Conservation (phyloP, 2,329 filamentous ascomycete genomes). For the Remersonia thermophila region DNA sequence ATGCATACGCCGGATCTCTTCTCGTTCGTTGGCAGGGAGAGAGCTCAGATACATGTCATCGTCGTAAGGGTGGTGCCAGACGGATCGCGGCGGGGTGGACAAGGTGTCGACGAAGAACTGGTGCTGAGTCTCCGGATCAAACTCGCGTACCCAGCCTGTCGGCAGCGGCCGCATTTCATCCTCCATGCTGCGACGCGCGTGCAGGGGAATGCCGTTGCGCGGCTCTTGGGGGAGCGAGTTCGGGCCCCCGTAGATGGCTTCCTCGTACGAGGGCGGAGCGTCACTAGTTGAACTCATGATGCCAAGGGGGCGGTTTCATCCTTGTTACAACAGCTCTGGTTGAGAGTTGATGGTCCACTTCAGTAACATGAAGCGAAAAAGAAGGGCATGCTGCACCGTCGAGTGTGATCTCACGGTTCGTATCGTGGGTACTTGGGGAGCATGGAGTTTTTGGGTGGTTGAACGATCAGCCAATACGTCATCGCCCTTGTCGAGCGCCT, state of each 20-base stretch:
- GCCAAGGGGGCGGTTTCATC: too few relatives aligned
- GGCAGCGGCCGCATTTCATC: slow-evolving; percentile 44
- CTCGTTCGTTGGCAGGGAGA: slow-evolving; percentile 35
- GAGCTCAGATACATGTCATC: slow-evolving; percentile 40
- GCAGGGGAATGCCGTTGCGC: slow-evolving; percentile 34
- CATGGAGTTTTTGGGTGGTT: too few relatives aligned
- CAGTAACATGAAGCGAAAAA: too few relatives aligned
- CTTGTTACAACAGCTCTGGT: too few relatives aligned
- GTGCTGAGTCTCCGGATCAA: slow-evolving; percentile 39
- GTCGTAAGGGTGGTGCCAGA: slow-evolving; percentile 51
- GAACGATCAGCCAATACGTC: too few relatives aligned
- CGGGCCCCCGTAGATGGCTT: slow-evolving; percentile 16
- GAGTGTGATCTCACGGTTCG: too few relatives aligned
- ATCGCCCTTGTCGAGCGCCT: too few relatives aligned
- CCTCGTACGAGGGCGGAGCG: too few relatives aligned
- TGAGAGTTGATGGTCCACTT: too few relatives aligned
- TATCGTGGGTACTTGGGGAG: too few relatives aligned
- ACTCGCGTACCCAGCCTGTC: slow-evolving; percentile 43
- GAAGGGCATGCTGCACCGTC: too few relatives aligned
- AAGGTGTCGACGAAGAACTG: slow-evolving; percentile 53
- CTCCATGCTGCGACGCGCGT: slow-evolving; percentile 46
- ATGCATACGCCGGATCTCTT: slow-evolving; percentile 23
- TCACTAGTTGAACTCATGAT: too few relatives aligned
- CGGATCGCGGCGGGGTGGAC: slow-evolving; percentile 40
- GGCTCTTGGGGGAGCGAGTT: slow-evolving; percentile 3